Evolutionary conservation across 192 early-diverging fungal species (phyloP).

Genomic region (Linnemannia schmuckeri): DNA sequence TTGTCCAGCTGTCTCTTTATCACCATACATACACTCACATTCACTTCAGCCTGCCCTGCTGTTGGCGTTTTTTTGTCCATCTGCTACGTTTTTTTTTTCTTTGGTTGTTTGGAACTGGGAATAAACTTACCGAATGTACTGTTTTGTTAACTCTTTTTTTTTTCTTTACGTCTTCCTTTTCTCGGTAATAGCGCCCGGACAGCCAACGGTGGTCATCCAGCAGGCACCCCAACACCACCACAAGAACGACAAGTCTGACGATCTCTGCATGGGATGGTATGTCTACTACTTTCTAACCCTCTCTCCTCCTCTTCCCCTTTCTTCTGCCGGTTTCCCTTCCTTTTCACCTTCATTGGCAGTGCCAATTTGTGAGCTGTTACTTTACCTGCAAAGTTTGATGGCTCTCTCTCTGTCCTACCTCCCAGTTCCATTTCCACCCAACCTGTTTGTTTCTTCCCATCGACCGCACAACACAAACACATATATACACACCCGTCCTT

Average conservation of each 20-base stretch:
- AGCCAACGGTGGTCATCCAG: conserved; percentile 29
- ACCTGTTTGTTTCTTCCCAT: background rate
- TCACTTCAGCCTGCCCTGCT: background rate
- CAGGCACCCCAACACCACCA: conserved; percentile 3
- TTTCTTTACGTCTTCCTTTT: background rate
- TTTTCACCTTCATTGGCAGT: background rate
- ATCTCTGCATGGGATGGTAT: conserved; percentile 47
- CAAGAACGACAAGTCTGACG: conserved; percentile 10
- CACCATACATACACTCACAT: background rate
- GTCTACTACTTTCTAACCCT: background rate
- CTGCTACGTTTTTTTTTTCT: background rate
- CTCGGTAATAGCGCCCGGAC: conserved; percentile 11
- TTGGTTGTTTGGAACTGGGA: background rate
- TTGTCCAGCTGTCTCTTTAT: background rate
- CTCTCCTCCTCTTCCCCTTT: background rate
- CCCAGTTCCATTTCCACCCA: background rate
- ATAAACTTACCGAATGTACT: background rate
- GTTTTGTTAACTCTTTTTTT: background rate
- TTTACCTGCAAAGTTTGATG: background rate
- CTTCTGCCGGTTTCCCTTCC: background rate
- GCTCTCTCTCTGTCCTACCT: background rate
- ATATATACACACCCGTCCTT: background rate
- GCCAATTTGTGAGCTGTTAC: background rate
- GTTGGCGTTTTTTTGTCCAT: background rate
- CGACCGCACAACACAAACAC: background rate